These are phyloP conservation scores for Seiridium unicorne DNA, from an alignment of 2,329 filamentous ascomycete species.

Conservation along the genomic window DNA sequence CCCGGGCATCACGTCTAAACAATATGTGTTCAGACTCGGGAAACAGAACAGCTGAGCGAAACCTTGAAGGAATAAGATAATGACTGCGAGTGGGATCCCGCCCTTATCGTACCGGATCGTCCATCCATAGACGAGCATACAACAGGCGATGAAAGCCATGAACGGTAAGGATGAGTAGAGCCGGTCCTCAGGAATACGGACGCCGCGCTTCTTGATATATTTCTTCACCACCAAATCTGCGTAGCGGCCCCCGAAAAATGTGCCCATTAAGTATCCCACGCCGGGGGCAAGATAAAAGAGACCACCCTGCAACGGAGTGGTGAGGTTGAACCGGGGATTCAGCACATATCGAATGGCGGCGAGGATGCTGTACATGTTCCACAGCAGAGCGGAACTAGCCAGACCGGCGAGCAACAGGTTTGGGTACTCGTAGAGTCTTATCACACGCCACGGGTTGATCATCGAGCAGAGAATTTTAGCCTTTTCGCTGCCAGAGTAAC, in stretches of 20 bases:
- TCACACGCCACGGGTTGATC: slow-evolving; percentile 64
- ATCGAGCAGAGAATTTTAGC: slow-evolving; percentile 56
- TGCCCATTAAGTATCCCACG: slow-evolving; percentile 62
- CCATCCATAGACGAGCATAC: slow-evolving; percentile 64
- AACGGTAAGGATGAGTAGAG: slow-evolving; percentile 60
- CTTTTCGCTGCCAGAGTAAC: slow-evolving; percentile 48
- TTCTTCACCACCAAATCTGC: slow-evolving; percentile 37
- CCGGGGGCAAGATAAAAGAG: slow-evolving; percentile 71
- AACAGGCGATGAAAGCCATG: slow-evolving; percentile 60
- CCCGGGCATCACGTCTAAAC: slow-evolving; percentile 76
- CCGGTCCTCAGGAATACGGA: slow-evolving; percentile 68
- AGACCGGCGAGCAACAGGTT: slow-evolving; percentile 63
- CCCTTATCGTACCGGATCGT: slow-evolving; percentile 47
- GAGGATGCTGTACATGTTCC: slow-evolving; percentile 66
- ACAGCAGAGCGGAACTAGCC: slow-evolving; percentile 63
- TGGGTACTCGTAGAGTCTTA: slow-evolving; percentile 64
- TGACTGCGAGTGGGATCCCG: slow-evolving; percentile 60
- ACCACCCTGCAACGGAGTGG: slow-evolving; percentile 59
- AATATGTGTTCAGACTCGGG: slow-evolving; percentile 76
- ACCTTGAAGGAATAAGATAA: slow-evolving; percentile 74
- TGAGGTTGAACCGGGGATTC: slow-evolving; percentile 67
- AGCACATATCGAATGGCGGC: slow-evolving; percentile 65
- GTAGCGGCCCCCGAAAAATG: slow-evolving; percentile 59
- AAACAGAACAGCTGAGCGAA: slow-evolving; percentile 75
- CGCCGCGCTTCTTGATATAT: slow-evolving; percentile 42